Evolutionary conservation across 345 rosid species (phyloP).

Genomic region (Eucalyptus sideroxylon): DNA sequence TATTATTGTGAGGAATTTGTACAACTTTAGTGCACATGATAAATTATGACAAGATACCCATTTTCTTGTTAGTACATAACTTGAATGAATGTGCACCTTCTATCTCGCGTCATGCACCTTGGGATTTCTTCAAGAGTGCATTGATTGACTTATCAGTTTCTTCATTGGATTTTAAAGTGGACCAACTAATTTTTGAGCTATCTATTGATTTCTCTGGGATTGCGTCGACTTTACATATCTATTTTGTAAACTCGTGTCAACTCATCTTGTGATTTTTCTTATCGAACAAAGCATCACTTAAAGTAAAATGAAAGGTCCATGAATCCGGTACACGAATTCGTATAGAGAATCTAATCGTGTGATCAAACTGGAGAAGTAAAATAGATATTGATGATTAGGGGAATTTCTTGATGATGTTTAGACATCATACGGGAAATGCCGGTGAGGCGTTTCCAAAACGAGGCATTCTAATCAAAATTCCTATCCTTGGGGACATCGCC

Average conservation of each 20-base stretch:
- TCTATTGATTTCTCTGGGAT: not conserved
- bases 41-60: not conserved
- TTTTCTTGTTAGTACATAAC: not conserved
- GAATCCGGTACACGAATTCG: not conserved
- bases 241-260: not conserved
- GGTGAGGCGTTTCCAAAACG: not conserved
- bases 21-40: not conserved
- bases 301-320: not conserved
- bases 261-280: not conserved
- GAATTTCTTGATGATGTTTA: not conserved
- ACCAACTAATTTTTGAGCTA: not conserved
- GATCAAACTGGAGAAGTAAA: not conserved
- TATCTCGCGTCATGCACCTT: not conserved
- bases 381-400: not conserved
- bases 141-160: not conserved
- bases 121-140: not conserved
- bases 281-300: not conserved
- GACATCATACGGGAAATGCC: too few species aligned
- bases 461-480: accelerated
- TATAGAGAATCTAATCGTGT: not conserved
- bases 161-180: not conserved
- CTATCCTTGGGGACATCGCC: accelerated
- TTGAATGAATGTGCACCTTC: not conserved
- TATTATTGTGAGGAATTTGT: not conserved
- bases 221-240: accelerated